Base-by-base conservation (phyloP, 164 flowering plant genomes). In the Dillenia turbinata region DNA sequence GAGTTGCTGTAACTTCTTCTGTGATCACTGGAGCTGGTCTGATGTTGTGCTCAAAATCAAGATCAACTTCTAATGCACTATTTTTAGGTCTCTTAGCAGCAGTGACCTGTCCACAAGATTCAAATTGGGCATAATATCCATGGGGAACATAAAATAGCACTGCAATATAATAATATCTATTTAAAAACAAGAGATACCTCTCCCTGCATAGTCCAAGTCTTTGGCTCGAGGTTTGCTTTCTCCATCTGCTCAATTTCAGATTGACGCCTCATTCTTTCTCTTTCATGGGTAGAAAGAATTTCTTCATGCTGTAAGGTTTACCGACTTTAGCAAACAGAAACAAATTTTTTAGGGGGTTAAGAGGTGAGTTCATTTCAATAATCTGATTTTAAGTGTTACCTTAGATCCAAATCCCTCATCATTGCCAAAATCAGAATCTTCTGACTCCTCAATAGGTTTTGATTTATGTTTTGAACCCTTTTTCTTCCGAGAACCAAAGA, bases 11-110 rank as follows among this genome's bases (percentile, higher is more conserved):
- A 49, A 85, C 84, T 69, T 89, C 95, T 64, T 89, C 97, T 0
- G 97, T 88, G 53, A 88, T 87, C 53, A 86, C 87, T 61, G 97
- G 98, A 22, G 88, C 79, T 64, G 97, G 97, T 68, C 88, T 86
- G 49, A 78, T 85, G 82, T 89, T 94, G 74, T 86, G 96, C 74
- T 91, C 96, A 77, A 86, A 94, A 73, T 94, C 96, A 13, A 94
- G 79, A 77, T 85, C 94, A 68, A 83, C 96, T 77, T 86, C 97
- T 47, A 91, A 70, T n/a, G 95, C 96, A 86, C 97, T 94, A 58
- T 94, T 89, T 73, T 77, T 81, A 26, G 95, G 93, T 72, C 98
- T 84, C 72, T 79, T 82, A 8, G 75, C 61, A 62, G 98, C 98
- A 68, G 90, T 83, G 33, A 91, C 88, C 98, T 94, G 66, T 58